phyloP scores from a whole-genome alignment of 75 land plant genomes.

The Cunninghamia lanceolata region DNA sequence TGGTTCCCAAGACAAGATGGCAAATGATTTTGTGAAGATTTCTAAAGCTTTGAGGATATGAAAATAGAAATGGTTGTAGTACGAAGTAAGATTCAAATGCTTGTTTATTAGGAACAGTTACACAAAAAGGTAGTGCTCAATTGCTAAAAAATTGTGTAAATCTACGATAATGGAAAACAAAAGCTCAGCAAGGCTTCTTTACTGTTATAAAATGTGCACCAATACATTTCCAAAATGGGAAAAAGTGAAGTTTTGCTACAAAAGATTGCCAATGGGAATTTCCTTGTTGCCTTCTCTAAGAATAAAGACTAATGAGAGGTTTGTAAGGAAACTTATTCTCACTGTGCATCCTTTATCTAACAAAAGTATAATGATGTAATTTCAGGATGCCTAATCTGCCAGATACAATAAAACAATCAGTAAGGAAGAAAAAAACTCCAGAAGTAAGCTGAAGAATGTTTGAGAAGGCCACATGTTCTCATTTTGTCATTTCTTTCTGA shows the following conservation, averaged over 20 bases:
- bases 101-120: neutral
- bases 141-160: neutral
- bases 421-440: neutral
- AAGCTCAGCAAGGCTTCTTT: neutral
- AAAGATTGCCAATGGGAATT: neutral
- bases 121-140: neutral
- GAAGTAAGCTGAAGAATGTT: neutral
- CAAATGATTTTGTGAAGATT: neutral
- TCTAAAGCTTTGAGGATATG: neutral
- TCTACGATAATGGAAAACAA: neutral
- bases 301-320: neutral
- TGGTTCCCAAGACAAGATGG: neutral
- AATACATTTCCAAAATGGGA: neutral
- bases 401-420: too few relatives aligned
- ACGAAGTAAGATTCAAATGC: neutral
- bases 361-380: too few relatives aligned
- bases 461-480: too few relatives aligned
- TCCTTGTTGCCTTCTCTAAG: neutral
- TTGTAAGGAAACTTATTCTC: neutral
- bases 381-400: too few relatives aligned
- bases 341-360: neutral
- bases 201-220: neutral
- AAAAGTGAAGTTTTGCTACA: neutral
- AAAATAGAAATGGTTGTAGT: neutral
- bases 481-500: too few relatives aligned